phyloP scores from a whole-genome alignment of 2,329 filamentous ascomycete species.

The Lecanicillium sp. region DNA sequence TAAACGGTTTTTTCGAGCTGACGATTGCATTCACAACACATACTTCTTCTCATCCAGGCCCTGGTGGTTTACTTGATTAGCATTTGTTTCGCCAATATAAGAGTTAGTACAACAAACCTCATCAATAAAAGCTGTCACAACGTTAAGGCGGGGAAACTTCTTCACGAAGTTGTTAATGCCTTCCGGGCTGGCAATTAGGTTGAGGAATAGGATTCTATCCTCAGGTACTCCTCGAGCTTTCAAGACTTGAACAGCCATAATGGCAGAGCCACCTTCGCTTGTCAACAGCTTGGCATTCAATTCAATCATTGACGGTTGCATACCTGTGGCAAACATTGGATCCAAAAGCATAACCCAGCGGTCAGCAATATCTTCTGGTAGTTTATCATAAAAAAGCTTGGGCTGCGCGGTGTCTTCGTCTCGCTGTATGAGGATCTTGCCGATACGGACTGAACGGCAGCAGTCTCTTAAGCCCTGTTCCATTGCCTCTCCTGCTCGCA shows the following conservation, averaged over 20 bases:
- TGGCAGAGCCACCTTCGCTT: slow-evolving; percentile 75
- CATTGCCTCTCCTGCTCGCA: slow-evolving; percentile 98
- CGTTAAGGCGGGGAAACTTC: slow-evolving; percentile 80
- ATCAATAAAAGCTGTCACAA: slow-evolving; percentile 95
- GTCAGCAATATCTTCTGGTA: slow-evolving; percentile 86
- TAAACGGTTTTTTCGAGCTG: not conserved
- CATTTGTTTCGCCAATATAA: not conserved
- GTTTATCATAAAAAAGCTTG: slow-evolving; percentile 95
- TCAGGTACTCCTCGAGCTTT: slow-evolving; percentile 88
- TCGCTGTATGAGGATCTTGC: slow-evolving; percentile 95
- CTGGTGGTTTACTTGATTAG: slow-evolving; percentile 30
- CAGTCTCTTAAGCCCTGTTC: slow-evolving; percentile 94
- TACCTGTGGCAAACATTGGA: slow-evolving; percentile 98
- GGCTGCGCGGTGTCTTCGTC: slow-evolving; percentile 92
- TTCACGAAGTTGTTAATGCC: slow-evolving; percentile 84
- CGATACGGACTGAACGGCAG: slow-evolving; percentile 94
- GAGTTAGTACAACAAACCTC: slow-evolving; percentile 40
- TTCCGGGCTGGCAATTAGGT: slow-evolving; percentile 94
- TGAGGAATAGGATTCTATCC: slow-evolving; percentile 91
- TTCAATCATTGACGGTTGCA: slow-evolving; percentile 19
- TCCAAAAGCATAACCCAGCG: slow-evolving; percentile 92
- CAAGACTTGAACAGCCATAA: slow-evolving; percentile 93
- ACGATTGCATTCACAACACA: slow-evolving; percentile 30
- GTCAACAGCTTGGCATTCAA: not conserved
- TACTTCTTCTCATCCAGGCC: slow-evolving; percentile 98